These are phyloP conservation scores for Sclerotinia glacialis DNA, from an alignment of 2,329 filamentous ascomycete species.

Conservation along the genomic window DNA sequence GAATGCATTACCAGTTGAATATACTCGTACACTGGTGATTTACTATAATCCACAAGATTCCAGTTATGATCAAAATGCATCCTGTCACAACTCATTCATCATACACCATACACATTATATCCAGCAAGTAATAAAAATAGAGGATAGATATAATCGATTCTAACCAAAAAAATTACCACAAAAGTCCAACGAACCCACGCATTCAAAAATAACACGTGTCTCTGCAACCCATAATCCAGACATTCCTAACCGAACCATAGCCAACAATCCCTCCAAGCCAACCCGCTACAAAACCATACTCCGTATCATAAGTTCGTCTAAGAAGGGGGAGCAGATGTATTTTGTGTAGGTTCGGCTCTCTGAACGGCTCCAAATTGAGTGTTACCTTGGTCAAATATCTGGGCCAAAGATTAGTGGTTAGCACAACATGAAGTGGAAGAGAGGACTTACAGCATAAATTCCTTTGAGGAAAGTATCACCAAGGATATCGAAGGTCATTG, in stretches of 20 bases:
- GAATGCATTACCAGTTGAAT: too few relatives aligned
- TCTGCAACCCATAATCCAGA: not conserved
- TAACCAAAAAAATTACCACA: not conserved
- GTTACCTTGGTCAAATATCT: constrained; percentile 60
- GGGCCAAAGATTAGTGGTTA: constrained; percentile 23
- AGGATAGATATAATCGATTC: not conserved
- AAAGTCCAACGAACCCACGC: not conserved
- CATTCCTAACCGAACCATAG: not conserved
- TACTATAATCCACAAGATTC: too few relatives aligned
- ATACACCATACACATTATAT: not conserved
- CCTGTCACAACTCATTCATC: not conserved
- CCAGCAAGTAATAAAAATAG: not conserved
- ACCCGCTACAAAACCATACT: not conserved
- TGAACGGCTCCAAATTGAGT: constrained; percentile 55
- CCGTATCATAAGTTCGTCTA: constrained; percentile 10
- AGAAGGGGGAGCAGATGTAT: constrained; percentile 33
- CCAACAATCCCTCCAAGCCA: not conserved
- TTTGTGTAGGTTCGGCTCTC: constrained; percentile 40
- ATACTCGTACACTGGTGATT: too few relatives aligned
- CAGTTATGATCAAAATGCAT: too few relatives aligned
- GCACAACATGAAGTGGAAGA: not conserved
- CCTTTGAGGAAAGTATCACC: constrained; percentile 58
- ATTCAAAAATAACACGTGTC: not conserved
- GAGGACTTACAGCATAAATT: constrained; percentile 53
- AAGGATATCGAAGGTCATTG: constrained; percentile 54